Base-by-base conservation (phyloP, 2,329 filamentous ascomycete species). In the Arthroderma sp. region DNA sequence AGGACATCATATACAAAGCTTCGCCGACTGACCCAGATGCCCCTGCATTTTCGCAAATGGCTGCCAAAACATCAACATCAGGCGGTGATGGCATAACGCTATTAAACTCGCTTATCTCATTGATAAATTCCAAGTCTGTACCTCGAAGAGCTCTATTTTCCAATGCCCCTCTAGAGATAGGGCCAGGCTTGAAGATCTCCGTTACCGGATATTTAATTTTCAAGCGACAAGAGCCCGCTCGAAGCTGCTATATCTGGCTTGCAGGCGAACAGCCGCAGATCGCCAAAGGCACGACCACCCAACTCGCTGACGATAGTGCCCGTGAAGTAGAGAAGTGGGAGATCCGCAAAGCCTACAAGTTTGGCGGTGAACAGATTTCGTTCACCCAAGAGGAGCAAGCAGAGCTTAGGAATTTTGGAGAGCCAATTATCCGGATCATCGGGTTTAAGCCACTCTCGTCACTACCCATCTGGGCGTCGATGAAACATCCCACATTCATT, bases 161-260 rank as follows among this genome's bases (percentile, higher is more conserved):
- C 2, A 88, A 86, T 55, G 76, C 96, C n/a, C 82, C 88, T 0
- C 80, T 98, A 57, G 91, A 97, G 68, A 80, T 98, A 56, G 90
- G 87, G 0, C 91, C 91, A 0, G 84, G 84, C 1, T 75, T 98
- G 23, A 84, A 79, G 44, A 95, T 98, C 56, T 91, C 91, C 0
- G 85, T 98, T 39, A 96, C 94, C 66, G 93, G 93, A 4, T 98
- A 91, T 73, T 88, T 95, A 54, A 74, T 96, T 11, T 79, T 96
- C 56, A 91, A 95, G 65, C 83, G 84, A 47, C 91, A 97, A 68
- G 81, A 83, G 54, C 86, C 89, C 11, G 85, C 86, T 2, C 80
- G 90, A 54, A 93, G 83, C 43, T 91, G 87, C 66, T 97, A 90
- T 66, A 83, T 98, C 61, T 97, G 87, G 80, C 77, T 93, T 0